Evolutionary conservation across 2,329 filamentous ascomycete species (phyloP), one percentile per base, ranked within the genome.

Genomic region (Ophiostoma sp.): DNA sequence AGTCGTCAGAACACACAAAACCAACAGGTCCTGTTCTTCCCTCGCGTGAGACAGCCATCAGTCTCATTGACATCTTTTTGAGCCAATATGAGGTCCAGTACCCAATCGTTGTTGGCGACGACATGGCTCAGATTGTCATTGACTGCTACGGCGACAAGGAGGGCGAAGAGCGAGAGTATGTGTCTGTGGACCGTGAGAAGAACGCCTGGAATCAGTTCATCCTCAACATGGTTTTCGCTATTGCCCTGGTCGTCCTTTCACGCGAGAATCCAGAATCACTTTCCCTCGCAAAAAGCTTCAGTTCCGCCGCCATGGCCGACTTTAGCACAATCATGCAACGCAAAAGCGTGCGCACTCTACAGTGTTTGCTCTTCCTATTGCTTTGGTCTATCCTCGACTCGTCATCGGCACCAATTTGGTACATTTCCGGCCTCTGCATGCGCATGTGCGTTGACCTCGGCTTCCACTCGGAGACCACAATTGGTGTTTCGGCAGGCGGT

Each of bases 361-460:
- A 78, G 63, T 78, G 77, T 39, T 70, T 78, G 2, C 69, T 77
- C 2, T 71, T 78, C 19, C 64, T 77, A 19, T 59, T 78, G 3
- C 74, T 78, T 1, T 78, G 75, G 22, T 78, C 76, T 1, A 69
- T 76, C 9, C 59, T 78, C 3, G 74, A 75, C 22, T 74, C 76
- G 2, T 75, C 72, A 8, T 76, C 77, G 3, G 74, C 76, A 6
- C 77, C 76, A 3, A 73, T 76, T 8, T 78, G 77, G 77, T 77
- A 77, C 69, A 78, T 78, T 15, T 78, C 76, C 7, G 77, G 76
- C 1, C 66, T 78, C 5, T 77, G 76, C 55, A 77, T 77, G 72
- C 74, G 77, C 0, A 78, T 78, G 77, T 77, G 75, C n/a, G 71
- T 78, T 28, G 76, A 78, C 45, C 71, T 78, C 3, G 77, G 77